phyloP scores from a whole-genome alignment of 352 stramenopile genomes.

The Peronospora destructor region DNA sequence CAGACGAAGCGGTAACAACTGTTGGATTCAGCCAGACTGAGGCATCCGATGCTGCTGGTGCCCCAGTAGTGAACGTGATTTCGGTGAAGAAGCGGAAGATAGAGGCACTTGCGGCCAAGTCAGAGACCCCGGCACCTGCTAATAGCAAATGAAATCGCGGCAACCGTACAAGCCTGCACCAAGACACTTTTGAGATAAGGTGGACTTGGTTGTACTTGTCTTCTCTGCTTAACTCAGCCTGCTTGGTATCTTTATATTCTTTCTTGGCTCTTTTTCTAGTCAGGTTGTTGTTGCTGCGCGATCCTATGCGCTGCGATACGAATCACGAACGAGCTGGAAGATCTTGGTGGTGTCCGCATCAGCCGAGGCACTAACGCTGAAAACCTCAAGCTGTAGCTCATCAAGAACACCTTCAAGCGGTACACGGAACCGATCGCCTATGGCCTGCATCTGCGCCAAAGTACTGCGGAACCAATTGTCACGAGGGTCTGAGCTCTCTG shows the following conservation, averaged over 20 bases:
- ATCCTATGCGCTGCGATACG: constrained; percentile 48
- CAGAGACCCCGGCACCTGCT: background rate
- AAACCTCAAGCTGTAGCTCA: constrained; percentile 48
- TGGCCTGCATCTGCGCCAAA: constrained; percentile 59
- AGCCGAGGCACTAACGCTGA: constrained; percentile 35
- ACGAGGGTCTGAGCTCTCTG: constrained; percentile 58
- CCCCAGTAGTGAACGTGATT: constrained; percentile 53
- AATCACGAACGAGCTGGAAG: constrained; percentile 66
- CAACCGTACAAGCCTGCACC: constrained; percentile 1
- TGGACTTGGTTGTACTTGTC: too few relatives aligned
- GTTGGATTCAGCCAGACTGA: constrained; percentile 55
- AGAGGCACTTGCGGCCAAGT: constrained; percentile 2
- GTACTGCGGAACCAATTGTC: constrained; percentile 81
- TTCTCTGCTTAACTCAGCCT: constrained; percentile 1
- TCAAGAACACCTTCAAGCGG: constrained; percentile 46
- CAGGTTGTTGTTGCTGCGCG: background rate
- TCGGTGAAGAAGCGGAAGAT: constrained; percentile 64
- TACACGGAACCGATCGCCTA: constrained; percentile 54
- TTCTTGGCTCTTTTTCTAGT: constrained; percentile 14
- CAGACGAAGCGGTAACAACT: constrained; percentile 44
- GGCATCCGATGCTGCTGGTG: constrained; percentile 8
- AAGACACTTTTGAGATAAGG: too few relatives aligned
- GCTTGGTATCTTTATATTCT: constrained; percentile 7
- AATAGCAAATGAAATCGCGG: constrained; percentile 18
- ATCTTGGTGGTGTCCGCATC: constrained; percentile 69